Percentiles rank a stretch among this genome's conserved stretches.
Conservation (phyloP, 2,329 filamentous ascomycete species). For the Xylaria sp. region DNA sequence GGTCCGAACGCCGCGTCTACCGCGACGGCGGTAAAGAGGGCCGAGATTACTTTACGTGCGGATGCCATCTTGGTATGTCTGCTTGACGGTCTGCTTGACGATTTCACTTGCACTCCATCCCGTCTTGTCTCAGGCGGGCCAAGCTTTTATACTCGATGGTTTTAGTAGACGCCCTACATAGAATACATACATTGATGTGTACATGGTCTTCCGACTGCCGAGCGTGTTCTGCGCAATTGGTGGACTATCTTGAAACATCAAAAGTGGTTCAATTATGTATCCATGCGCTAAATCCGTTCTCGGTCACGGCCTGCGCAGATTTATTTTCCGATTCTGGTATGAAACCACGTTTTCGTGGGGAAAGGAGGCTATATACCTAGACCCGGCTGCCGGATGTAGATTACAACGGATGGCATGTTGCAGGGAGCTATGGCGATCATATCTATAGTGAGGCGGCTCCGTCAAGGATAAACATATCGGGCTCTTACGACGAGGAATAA, state of each 20-base stretch:
- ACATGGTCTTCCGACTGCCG: neutral
- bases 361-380: neutral
- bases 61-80: neutral
- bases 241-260: constrained; percentile 12
- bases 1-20: constrained; percentile 49
- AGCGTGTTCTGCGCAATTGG: constrained; percentile 10
- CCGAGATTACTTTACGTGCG: constrained; percentile 15
- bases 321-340: neutral
- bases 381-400: neutral
- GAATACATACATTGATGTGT: neutral
- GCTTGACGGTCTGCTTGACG: neutral
- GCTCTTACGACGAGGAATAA: neutral
- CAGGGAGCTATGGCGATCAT: constrained; percentile 6
- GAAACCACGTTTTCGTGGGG: neutral
- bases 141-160: neutral
- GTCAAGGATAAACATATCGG: neutral
- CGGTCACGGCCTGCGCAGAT: neutral
- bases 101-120: neutral
- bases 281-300: neutral
- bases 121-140: neutral
- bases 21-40: constrained; percentile 11
- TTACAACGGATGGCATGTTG: constrained; percentile 3
- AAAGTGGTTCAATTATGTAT: neutral
- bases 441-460: neutral
- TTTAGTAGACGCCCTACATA: neutral